These are phyloP conservation scores for Bryum argenteum DNA, from an alignment of 225 moss, liverwort and hornwort species.

Conservation along the genomic window DNA sequence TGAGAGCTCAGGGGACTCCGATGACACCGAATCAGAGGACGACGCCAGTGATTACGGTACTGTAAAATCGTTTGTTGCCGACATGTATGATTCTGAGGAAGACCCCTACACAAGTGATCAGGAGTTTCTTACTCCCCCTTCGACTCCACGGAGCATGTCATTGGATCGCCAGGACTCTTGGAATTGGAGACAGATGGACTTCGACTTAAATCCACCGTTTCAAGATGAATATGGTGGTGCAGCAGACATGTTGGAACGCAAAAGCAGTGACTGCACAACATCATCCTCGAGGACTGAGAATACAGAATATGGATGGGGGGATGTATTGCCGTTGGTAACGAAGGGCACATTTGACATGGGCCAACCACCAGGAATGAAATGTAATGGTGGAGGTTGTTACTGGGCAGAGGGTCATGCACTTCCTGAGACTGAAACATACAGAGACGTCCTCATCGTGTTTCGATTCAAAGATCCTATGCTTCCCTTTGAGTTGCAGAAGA, in stretches of 20 bases:
- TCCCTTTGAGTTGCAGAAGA: constrained; percentile 68
- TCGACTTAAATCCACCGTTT: constrained; percentile 30
- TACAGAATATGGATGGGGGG: constrained; percentile 44
- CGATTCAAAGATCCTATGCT: constrained; percentile 80
- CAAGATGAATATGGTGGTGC: constrained; percentile 24
- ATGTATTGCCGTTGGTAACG: constrained; percentile 35
- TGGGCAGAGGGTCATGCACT: constrained; percentile 36
- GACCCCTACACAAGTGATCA: constrained; percentile 28
- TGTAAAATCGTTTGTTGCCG: constrained; percentile 36
- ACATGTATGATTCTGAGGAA: constrained; percentile 30
- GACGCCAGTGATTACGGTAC: constrained; percentile 43
- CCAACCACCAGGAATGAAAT: constrained; percentile 47
- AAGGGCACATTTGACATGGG: constrained; percentile 52
- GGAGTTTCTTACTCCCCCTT: constrained; percentile 78
- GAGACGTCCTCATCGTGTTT: constrained; percentile 72
- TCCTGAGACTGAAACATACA: constrained; percentile 58
- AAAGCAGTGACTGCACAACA: constrained; percentile 33
- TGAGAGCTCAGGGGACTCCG: constrained; percentile 41
- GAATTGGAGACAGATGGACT: constrained; percentile 26
- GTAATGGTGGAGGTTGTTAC: constrained; percentile 32
- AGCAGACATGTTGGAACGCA: constrained; percentile 23
- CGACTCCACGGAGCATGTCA: constrained; percentile 51
- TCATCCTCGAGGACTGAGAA: constrained; percentile 37
- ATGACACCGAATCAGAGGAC: constrained; percentile 36
- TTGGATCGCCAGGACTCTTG: constrained; percentile 27